Conservation (phyloP, 2,329 filamentous ascomycete species). For the Monosporascus sp. region DNA sequence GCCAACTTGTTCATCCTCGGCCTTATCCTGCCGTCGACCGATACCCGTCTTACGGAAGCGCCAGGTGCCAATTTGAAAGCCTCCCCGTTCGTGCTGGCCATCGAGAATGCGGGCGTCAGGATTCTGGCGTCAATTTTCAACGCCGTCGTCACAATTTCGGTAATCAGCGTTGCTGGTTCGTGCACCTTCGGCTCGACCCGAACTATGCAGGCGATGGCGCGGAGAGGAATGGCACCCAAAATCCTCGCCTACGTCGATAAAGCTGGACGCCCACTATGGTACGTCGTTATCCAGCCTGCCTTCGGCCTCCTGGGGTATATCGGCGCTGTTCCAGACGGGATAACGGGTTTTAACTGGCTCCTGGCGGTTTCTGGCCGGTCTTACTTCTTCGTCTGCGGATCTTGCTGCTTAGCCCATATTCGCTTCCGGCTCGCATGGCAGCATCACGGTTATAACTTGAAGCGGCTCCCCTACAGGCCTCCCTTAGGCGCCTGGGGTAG, state of each 20-base stretch:
- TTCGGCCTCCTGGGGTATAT: constrained; percentile 59
- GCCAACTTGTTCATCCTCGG: constrained; percentile 47
- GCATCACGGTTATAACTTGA: constrained; percentile 48
- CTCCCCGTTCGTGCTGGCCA: constrained; percentile 49
- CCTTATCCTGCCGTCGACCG: constrained; percentile 41
- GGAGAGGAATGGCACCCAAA: constrained; percentile 47
- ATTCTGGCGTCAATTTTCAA: constrained; percentile 50
- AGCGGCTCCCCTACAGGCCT: constrained; percentile 44
- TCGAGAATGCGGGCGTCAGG: constrained; percentile 44
- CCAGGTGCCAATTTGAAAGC: constrained; percentile 37
- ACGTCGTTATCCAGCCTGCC: constrained; percentile 46
- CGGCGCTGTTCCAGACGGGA: constrained; percentile 37
- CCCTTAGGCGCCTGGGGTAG: constrained; percentile 60
- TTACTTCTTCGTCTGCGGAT: constrained; percentile 73
- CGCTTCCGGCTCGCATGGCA: constrained; percentile 61
- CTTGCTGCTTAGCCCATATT: constrained; percentile 60
- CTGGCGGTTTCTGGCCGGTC: constrained; percentile 68
- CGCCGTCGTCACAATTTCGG: constrained; percentile 46
- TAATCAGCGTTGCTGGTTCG: constrained; percentile 48
- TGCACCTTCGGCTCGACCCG: constrained; percentile 47
- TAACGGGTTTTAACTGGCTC: constrained; percentile 57
- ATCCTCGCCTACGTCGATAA: constrained; percentile 58
- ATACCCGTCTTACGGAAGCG: constrained; percentile 34
- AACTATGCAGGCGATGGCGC: constrained; percentile 46
- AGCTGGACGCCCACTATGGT: constrained; percentile 53